phyloP scores from a whole-genome alignment of 352 stramenopile genomes.

The Phytophthora lateralis region DNA sequence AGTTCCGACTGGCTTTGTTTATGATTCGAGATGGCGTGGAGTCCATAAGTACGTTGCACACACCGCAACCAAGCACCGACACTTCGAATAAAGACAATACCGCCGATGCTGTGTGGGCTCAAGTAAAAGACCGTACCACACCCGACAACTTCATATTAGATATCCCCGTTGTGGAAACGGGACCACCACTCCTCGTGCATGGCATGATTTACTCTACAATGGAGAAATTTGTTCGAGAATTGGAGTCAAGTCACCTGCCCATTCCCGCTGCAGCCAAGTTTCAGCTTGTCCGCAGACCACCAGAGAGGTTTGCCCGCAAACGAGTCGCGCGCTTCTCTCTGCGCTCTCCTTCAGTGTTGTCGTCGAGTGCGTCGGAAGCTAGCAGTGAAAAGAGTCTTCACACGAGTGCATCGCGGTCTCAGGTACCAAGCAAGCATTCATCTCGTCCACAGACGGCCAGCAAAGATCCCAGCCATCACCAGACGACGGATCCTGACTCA shows the following conservation, averaged over 20 bases:
- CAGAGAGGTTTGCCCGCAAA: constrained; percentile 65
- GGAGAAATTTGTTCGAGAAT: constrained; percentile 69
- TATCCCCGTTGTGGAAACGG: constrained; percentile 49
- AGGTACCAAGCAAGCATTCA: constrained; percentile 14
- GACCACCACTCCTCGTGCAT: constrained; percentile 62
- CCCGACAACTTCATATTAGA: constrained; percentile 65
- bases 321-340: constrained; percentile 59
- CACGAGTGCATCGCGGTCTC: constrained; percentile 2
- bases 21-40: constrained; percentile 21
- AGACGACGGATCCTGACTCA: constrained; percentile 1
- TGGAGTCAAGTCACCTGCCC: constrained; percentile 61
- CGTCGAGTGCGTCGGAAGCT: constrained; percentile 14
- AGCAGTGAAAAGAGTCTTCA: constrained; percentile 30
- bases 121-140: constrained; percentile 33
- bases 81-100: constrained; percentile 1
- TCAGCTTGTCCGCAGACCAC: constrained; percentile 80
- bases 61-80: not conserved
- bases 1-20: constrained; percentile 28
- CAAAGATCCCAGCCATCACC: constrained; percentile 11
- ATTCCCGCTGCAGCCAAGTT: constrained; percentile 70
- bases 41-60: not conserved
- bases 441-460: constrained; percentile 31
- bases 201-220: constrained; percentile 52
- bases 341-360: constrained; percentile 8
- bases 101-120: constrained; percentile 3